Percentiles rank a stretch among this genome's conserved stretches.
Evolutionary conservation across 257 asterid genomes (phyloP).

Genomic region (Plantago major): DNA sequence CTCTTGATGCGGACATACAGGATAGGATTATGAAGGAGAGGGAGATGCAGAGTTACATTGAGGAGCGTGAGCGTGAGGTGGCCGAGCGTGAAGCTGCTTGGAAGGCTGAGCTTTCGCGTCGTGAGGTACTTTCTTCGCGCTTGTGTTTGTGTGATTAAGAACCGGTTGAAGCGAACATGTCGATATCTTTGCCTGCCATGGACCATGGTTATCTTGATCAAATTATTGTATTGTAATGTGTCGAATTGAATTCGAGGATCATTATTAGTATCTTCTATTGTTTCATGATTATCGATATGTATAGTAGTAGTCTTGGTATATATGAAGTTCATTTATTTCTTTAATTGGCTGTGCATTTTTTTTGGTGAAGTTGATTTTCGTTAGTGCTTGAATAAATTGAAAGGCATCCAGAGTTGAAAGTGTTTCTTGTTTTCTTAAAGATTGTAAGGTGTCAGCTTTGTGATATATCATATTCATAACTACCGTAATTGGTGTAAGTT

Average conservation of each 20-base stretch:
- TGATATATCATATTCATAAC: neutral
- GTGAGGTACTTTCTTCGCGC: slow-evolving; percentile 71
- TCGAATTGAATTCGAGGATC: too few species aligned
- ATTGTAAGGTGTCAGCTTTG: neutral
- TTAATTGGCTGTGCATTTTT: neutral
- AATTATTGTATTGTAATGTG: neutral
- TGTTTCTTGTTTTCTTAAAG: too few species aligned
- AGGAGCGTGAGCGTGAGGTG: slow-evolving; percentile 95
- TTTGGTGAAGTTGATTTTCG: neutral
- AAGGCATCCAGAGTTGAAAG: neutral
- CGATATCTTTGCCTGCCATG: too few species aligned
- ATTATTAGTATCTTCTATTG: too few species aligned
- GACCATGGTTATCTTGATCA: too few species aligned
- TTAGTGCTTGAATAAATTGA: slow-evolving; percentile 7
- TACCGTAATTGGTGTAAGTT: neutral
- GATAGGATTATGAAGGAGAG: slow-evolving; percentile 96
- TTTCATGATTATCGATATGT: neutral
- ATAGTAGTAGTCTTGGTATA: neutral
- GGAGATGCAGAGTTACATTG: slow-evolving; percentile 99
- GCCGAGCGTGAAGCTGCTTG: slow-evolving; percentile 99
- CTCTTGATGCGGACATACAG: slow-evolving; percentile 92
- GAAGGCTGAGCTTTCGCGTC: slow-evolving; percentile 99
- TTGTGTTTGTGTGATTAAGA: too few species aligned
- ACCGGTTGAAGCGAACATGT: too few species aligned
- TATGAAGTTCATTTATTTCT: neutral